phyloP scores from a whole-genome alignment of 2,329 filamentous ascomycete species.

The Cordyceps militaris region DNA sequence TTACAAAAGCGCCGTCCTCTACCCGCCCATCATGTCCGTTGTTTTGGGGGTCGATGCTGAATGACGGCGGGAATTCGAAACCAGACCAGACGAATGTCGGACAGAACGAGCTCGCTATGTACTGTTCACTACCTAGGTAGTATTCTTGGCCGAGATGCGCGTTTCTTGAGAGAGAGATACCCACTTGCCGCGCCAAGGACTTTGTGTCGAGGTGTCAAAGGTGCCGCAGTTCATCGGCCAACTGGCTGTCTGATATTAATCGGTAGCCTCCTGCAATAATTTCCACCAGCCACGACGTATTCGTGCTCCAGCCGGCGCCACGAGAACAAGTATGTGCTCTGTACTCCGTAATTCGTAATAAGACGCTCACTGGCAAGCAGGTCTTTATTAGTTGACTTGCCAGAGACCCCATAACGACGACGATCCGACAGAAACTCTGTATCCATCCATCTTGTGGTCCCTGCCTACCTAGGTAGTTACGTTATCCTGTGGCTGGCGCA shows the following conservation, averaged over 20 bases:
- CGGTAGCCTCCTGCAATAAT: not conserved
- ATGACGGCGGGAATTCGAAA: not conserved
- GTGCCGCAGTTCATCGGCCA: not conserved
- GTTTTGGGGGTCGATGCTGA: not conserved
- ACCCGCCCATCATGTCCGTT: not conserved
- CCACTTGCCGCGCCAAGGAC: not conserved
- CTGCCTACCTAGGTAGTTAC: not conserved
- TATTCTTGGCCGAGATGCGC: not conserved
- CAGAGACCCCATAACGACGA: not conserved
- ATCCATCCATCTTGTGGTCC: not conserved
- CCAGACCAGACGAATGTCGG: not conserved
- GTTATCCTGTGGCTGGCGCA: slow-evolving; percentile 1
- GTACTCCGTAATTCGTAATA: not conserved
- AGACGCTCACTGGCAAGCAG: not conserved
- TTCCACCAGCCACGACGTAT: not conserved
- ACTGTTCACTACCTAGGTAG: too few relatives aligned
- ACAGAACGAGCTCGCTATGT: too few relatives aligned
- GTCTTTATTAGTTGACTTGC: too few relatives aligned
- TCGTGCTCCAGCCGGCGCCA: not conserved
- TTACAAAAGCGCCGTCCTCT: slow-evolving; percentile 1
- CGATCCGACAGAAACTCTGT: not conserved
- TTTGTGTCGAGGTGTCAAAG: not conserved
- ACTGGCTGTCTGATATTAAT: not conserved
- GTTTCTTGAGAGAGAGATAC: not conserved
- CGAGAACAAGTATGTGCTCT: not conserved